phyloP scores from a whole-genome alignment of 331 rosid genomes.

The Cydonia oblonga region DNA sequence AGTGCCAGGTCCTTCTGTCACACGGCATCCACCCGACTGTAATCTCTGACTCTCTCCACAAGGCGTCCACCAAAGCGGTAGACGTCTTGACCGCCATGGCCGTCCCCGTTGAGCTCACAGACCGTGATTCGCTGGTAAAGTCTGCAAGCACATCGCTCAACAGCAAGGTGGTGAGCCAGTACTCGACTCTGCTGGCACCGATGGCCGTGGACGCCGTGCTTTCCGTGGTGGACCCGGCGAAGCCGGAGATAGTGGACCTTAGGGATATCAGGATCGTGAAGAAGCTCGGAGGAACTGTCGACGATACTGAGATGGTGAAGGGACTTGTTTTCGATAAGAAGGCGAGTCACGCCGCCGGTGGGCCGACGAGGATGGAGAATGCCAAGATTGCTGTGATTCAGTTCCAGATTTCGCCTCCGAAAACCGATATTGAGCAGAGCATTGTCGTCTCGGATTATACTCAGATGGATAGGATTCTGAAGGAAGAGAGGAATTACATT shows the following conservation, averaged over 20 bases:
- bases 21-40: constrained; percentile 91
- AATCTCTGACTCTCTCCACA: constrained; percentile 70
- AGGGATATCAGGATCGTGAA: constrained; percentile 87
- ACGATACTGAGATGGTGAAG: constrained; percentile 68
- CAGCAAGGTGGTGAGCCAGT: constrained; percentile 91
- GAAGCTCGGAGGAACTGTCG: constrained; percentile 91
- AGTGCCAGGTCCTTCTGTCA: constrained; percentile 59
- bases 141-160: constrained; percentile 87
- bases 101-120: constrained; percentile 75
- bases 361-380: constrained; percentile 81
- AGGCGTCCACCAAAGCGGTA: constrained; percentile 67
- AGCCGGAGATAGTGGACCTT: constrained; percentile 73
- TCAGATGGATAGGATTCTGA: constrained; percentile 95
- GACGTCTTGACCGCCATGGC: constrained; percentile 90
- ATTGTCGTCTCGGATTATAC: constrained; percentile 83
- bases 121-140: constrained; percentile 67
- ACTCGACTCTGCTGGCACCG: constrained; percentile 79
- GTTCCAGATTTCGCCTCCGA: constrained; percentile 77
- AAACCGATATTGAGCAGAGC: constrained; percentile 92
- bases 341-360: constrained; percentile 89
- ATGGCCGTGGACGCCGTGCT: constrained; percentile 85
- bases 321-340: constrained; percentile 89
- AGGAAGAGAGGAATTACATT: constrained; percentile 89
- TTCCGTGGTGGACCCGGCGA: constrained; percentile 46
- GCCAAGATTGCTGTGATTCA: constrained; percentile 94